These are phyloP conservation scores for Glebionis coronaria DNA, from an alignment of 129 eudicot genomes.

Conservation along the genomic window DNA sequence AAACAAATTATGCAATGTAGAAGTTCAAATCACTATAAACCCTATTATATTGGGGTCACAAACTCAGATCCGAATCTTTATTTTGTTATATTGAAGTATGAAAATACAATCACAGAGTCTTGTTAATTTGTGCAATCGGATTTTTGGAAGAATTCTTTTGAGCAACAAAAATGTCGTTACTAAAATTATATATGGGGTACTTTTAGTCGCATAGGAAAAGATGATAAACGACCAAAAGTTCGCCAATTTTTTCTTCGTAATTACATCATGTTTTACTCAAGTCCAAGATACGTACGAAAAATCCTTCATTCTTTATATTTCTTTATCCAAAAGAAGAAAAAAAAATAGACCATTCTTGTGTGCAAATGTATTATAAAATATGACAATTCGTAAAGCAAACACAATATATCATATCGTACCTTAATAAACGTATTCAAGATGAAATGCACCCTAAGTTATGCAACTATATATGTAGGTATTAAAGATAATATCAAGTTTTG, in stretches of 20 bases:
- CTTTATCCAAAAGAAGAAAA: too few relatives aligned
- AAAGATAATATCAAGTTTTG: neutral
- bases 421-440: neutral
- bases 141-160: too few relatives aligned
- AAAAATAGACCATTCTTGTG: neutral
- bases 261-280: neutral
- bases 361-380: neutral
- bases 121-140: too few relatives aligned
- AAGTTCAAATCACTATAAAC: too few relatives aligned
- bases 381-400: neutral
- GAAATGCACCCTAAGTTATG: neutral
- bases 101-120: neutral
- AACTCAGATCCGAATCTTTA: neutral
- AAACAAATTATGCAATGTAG: too few relatives aligned
- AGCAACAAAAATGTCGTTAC: too few relatives aligned
- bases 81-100: neutral
- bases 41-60: neutral
- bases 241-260: neutral
- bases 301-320: too few relatives aligned
- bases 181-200: too few relatives aligned
- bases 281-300: neutral
- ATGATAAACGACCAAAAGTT: neutral
- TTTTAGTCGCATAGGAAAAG: too few relatives aligned
- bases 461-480: neutral
- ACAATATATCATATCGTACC: neutral